Evolutionary conservation across 768 basidiomycete genomes (phyloP).

Genomic region (Tulasnella sp.): DNA sequence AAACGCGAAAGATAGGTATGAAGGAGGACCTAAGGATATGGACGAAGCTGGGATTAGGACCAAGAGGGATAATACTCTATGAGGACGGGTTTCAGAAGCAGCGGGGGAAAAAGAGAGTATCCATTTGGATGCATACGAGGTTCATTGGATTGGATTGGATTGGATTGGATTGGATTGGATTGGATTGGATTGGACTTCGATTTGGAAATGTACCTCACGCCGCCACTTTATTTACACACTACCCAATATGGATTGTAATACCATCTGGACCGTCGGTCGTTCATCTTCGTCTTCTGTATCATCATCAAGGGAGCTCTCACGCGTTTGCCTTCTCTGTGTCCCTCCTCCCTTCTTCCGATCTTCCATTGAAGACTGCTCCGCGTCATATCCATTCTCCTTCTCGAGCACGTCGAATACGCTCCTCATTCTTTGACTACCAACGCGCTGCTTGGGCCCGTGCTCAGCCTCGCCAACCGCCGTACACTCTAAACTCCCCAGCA

Average conservation of each 20-base stretch:
- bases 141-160: too few species aligned
- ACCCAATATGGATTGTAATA: constrained; percentile 10
- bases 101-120: too few species aligned
- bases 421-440: background rate
- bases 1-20: background rate
- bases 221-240: background rate
- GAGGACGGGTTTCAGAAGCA: too few species aligned
- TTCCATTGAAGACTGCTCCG: background rate
- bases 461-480: constrained; percentile 10
- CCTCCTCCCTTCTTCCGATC: background rate
- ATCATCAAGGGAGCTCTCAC: too few species aligned
- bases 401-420: background rate
- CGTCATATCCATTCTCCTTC: constrained; percentile 12
- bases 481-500: constrained; percentile 45
- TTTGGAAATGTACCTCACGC: background rate
- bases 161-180: background rate
- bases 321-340: too few species aligned
- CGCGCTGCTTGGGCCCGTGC: background rate
- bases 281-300: background rate
- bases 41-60: background rate
- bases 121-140: too few species aligned
- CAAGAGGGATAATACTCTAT: background rate
- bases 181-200: background rate
- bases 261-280: constrained; percentile 12
- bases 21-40: background rate